Conservation (phyloP, 345 rosid species). For the Hibiscus trionum region DNA sequence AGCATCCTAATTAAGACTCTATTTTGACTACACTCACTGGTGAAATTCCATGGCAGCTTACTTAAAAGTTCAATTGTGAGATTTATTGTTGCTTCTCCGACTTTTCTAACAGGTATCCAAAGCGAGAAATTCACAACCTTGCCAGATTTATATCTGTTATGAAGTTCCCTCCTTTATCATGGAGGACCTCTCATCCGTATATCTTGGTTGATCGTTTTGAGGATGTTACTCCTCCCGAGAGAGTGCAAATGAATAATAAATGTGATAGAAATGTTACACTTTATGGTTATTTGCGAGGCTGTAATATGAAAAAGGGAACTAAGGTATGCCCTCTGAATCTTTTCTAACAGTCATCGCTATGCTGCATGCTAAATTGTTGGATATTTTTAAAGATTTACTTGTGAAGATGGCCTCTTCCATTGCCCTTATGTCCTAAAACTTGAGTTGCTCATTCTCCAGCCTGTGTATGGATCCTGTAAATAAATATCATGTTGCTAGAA, state of each 20-base stretch:
- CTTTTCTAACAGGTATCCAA: conserved; percentile 53
- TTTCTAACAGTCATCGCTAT: neutral
- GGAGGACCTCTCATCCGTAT: conserved; percentile 94
- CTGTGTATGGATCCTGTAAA: neutral
- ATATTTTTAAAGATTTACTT: neutral
- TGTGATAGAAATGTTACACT: conserved; percentile 81
- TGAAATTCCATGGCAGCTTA: conserved; percentile 2
- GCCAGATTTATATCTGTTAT: conserved; percentile 69
- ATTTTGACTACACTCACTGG: neutral
- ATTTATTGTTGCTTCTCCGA: neutral
- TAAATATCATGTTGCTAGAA: neutral
- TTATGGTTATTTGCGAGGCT: conserved; percentile 92
- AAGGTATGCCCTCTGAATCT: conserved; percentile 44
- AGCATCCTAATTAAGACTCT: conserved; percentile 21
- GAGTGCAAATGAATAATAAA: conserved; percentile 55
- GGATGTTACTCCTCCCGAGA: conserved; percentile 89
- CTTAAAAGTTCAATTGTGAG: neutral
- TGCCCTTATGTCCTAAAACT: neutral
- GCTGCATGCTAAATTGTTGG: neutral
- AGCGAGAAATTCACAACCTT: conserved; percentile 80
- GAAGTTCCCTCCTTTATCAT: conserved; percentile 69
- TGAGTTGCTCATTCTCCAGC: neutral
- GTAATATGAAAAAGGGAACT: conserved; percentile 79
- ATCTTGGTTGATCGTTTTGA: conserved; percentile 84
- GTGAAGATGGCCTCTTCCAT: neutral